phyloP scores from a whole-genome alignment of 2,329 filamentous ascomycete genomes.

The Pyrenochaeta sp. region DNA sequence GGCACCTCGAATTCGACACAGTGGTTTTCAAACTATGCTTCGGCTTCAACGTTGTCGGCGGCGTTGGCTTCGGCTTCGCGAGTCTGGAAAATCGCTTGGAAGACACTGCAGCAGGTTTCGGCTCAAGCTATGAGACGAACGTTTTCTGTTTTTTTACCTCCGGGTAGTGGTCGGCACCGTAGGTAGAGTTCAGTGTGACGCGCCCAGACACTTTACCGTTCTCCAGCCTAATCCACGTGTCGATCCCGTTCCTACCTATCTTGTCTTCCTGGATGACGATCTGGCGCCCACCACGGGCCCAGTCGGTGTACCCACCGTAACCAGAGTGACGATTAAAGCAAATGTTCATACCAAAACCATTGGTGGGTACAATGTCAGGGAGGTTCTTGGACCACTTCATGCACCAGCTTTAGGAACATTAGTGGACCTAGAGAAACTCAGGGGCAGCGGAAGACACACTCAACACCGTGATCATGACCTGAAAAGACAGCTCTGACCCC shows the following conservation, averaged over 20 bases:
- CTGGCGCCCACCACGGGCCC: constrained; percentile 68
- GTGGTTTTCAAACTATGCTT: background rate
- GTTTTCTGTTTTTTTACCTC: constrained; percentile 15
- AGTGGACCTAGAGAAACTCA: background rate
- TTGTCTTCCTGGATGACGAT: constrained; percentile 58
- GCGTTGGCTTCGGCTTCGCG: background rate
- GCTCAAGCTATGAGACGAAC: constrained; percentile 11
- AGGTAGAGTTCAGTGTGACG: constrained; percentile 68
- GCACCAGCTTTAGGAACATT: constrained; percentile 38
- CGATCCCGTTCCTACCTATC: constrained; percentile 53
- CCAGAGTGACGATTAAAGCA: constrained; percentile 74
- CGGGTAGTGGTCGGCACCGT: constrained; percentile 64
- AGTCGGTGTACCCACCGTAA: constrained; percentile 74
- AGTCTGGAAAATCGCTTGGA: background rate
- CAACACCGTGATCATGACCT: constrained; percentile 69
- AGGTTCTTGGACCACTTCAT: constrained; percentile 50
- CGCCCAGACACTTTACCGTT: constrained; percentile 60
- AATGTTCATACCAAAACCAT: constrained; percentile 56
- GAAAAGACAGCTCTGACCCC: constrained; percentile 60
- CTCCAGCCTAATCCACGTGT: constrained; percentile 71
- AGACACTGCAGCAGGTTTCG: background rate
- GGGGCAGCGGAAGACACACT: constrained; percentile 11
- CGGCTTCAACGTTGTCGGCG: background rate
- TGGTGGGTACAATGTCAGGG: constrained; percentile 38
- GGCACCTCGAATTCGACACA: too few species aligned